phyloP scores from a whole-genome alignment of 1,139 yeast genomes.

The Protomyces lactucae-debilis region DNA sequence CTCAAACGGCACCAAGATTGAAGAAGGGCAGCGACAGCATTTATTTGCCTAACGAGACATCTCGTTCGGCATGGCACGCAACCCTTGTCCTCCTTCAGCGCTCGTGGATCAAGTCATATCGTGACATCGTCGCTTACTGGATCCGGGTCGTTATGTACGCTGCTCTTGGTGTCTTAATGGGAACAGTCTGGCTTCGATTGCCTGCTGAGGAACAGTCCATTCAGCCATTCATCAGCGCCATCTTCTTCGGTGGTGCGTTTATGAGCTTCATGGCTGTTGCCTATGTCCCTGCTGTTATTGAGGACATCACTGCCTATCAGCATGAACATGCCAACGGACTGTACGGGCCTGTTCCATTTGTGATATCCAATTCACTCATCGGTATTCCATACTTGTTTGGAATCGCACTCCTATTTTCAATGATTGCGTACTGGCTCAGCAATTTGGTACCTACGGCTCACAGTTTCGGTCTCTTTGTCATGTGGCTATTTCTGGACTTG shows the following conservation, averaged over 20 bases:
- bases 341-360: constrained; percentile 43
- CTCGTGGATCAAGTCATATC: constrained; percentile 39
- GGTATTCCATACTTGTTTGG: constrained; percentile 44
- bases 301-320: constrained; percentile 40
- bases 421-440: constrained; percentile 43
- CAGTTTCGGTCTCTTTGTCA: constrained; percentile 41
- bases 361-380: constrained; percentile 42
- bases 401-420: constrained; percentile 40
- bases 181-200: constrained; percentile 45
- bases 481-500: constrained; percentile 45
- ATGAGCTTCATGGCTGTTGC: constrained; percentile 48
- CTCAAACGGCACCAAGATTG: neutral
- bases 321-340: constrained; percentile 43
- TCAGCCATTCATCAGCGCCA: constrained; percentile 44
- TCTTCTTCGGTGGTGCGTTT: constrained; percentile 46
- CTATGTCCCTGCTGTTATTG: constrained; percentile 45
- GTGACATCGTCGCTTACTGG: constrained; percentile 43
- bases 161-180: constrained; percentile 45
- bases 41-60: neutral
- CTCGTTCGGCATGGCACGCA: neutral
- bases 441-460: constrained; percentile 39
- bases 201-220: constrained; percentile 39
- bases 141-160: constrained; percentile 44
- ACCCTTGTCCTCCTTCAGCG: constrained; percentile 36
- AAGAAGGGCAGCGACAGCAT: neutral